Base-by-base conservation (phyloP, 2,329 filamentous ascomycete genomes). In the Achaetomium macrosporum region DNA sequence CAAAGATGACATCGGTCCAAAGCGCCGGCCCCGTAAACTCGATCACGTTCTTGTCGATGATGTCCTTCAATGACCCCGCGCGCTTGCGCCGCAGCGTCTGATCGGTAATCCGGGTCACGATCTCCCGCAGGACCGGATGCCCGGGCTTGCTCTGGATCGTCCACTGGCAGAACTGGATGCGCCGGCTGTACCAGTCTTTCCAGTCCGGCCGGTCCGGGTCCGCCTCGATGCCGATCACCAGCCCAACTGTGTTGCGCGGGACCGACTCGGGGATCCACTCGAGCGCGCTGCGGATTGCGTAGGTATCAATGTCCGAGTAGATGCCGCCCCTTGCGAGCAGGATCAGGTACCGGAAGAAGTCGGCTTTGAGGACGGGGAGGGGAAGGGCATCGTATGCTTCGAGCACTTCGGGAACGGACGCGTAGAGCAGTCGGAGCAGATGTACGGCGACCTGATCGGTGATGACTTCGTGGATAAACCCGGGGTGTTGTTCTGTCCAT, bases 111-210 rank as follows among this genome's bases (percentile, higher is more conserved):
- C 84, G 86, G 13, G 87, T 78, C 31, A 99, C 90, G 56, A 96
- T 82, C 56, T 96, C 89, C 57, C 91, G 83, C 54, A 99, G 78
- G 12, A 96, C 83, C 0, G 93, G 93, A 68, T 99, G 93, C 11
- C 93, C 93, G 0, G 92, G 87, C 71, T 99, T 99, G 53, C 88
- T 76, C 70, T 97, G 92, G 58, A 99, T 96, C 1, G 93, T 99
- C 93, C 93, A 99, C 69, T 99, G 93, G 72, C 93, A 99, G 71
- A 99, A 97, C 68, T 97, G 93, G 56, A 99, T 91, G 58, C 92
- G 83, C 55, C 93, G 87, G 58, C 90, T 93, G 75, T 97, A 99
- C 93, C 92, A 97, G 1, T 96, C 76, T 35, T 83, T 79, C 93
- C 93, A 99, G 68, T 99, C 93, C 3, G 82, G 81, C 44, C 93